phyloP scores from a whole-genome alignment of 768 basidiomycete genomes.

The Podaxis sp. region DNA sequence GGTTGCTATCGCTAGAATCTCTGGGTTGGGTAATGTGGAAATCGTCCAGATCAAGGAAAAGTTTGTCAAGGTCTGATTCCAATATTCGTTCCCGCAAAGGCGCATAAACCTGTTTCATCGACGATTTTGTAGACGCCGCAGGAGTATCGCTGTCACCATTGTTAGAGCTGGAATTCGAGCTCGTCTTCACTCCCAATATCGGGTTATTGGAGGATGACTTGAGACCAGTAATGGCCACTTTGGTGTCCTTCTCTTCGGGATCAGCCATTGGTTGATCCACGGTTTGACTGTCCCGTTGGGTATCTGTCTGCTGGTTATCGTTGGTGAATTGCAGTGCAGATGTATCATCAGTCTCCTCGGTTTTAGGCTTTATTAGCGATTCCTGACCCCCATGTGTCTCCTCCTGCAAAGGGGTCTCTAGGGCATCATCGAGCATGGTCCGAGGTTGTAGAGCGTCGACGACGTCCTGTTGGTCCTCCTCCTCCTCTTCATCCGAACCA shows the following conservation, averaged over 20 bases:
- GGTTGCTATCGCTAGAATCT: constrained; percentile 18
- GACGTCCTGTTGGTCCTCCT: constrained; percentile 52
- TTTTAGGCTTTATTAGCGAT: constrained; percentile 29
- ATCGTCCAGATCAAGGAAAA: constrained; percentile 48
- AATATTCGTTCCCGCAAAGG: constrained; percentile 63
- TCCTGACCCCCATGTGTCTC: constrained; percentile 21
- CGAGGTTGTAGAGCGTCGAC: constrained; percentile 61
- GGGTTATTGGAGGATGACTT: constrained; percentile 60
- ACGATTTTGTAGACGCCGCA: constrained; percentile 33
- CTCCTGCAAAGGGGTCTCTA: constrained; percentile 33
- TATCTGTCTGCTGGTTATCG: neutral
- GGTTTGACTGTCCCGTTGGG: neutral
- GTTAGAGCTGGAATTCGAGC: constrained; percentile 32
- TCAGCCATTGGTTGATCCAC: constrained; percentile 2
- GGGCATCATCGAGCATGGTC: constrained; percentile 54
- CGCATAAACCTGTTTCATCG: constrained; percentile 47
- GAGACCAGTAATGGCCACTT: constrained; percentile 33
- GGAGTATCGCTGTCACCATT: constrained; percentile 33
- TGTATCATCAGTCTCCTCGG: constrained; percentile 57
- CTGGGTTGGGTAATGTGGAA: constrained; percentile 25
- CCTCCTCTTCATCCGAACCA: constrained; percentile 66
- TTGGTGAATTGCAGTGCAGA: constrained; percentile 24
- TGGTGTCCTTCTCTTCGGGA: constrained; percentile 6
- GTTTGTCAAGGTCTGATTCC: constrained; percentile 54
- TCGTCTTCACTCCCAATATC: constrained; percentile 41